Evolutionary conservation across 2,329 filamentous ascomycete species (phyloP).

Genomic region (Epichloe uncinata): DNA sequence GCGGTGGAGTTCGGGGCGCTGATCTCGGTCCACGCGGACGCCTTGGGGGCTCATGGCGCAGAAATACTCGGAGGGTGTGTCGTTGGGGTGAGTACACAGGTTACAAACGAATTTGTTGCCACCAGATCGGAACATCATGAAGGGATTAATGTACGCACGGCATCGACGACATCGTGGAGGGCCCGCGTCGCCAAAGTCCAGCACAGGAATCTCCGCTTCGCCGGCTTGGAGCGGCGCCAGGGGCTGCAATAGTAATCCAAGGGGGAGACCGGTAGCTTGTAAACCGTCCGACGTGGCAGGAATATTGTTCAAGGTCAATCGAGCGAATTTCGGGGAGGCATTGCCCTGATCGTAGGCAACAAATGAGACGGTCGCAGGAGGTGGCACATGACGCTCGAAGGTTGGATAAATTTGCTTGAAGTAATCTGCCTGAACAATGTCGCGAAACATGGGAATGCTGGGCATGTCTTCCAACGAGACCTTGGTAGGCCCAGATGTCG

Average conservation of each 20-base stretch:
- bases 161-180: conserved; percentile 88
- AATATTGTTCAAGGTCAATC: conserved; percentile 87
- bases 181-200: conserved; percentile 86
- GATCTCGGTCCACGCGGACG: conserved; percentile 72
- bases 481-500: conserved; percentile 27
- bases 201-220: conserved; percentile 74
- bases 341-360: conserved; percentile 95
- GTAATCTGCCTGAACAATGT: conserved; percentile 71
- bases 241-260: conserved; percentile 82
- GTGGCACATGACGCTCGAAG: conserved; percentile 85
- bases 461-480: conserved; percentile 89
- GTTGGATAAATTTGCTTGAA: conserved; percentile 83
- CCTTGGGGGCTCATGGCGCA: conserved; percentile 80
- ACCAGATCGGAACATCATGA: conserved; percentile 91
- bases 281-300: conserved; percentile 72
- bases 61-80: conserved; percentile 86
- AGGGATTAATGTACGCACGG: conserved; percentile 94
- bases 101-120: conserved; percentile 98
- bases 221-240: conserved; percentile 71
- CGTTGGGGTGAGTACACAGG: conserved; percentile 94
- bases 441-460: conserved; percentile 75
- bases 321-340: conserved; percentile 89
- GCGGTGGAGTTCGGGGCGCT: conserved; percentile 76
- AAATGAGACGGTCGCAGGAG: conserved; percentile 77
- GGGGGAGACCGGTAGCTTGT: conserved; percentile 64